Evolutionary conservation across 73 alveolate species (phyloP), one percentile per base, ranked within the genome.

Genomic region (Tetrahymena malaccensis): DNA sequence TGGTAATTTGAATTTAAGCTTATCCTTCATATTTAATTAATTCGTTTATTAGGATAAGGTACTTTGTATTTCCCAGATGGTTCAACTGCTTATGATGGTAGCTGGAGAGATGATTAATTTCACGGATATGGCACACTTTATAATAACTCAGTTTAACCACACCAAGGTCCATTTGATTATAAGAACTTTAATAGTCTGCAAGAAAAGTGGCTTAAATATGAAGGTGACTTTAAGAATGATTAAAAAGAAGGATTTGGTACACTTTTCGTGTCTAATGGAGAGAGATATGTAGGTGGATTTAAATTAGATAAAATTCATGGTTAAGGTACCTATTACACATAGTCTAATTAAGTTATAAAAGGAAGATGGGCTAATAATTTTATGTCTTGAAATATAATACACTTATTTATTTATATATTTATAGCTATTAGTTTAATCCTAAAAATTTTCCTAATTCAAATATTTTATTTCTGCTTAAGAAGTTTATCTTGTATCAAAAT

Each of bases 21-120:
- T 22, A 12, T 27, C 25, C 37, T 70, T n/a, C 25, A 4, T 22
- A 8, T 27, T 27, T 27, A 70, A 70, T 70, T 8, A 1, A 94
- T 94, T 35, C 27, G 33, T 22, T 93, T 96, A 94, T 35, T 57
- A 84, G 99, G 99, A 34, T 44, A 97, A 35, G 96, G 97, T 43
- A 43, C 85, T 4, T 85, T 95, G 8, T 95, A 95, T 35, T 85
- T 85, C 94, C 22, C 95, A 35, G 35, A 85, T 31, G 94, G 94
- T 21, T 85, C 93, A 89, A 94, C 94, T 38, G 94, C 84, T 19
- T 95, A 95, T 95, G 96, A 94, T 94, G 96, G 96, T 17, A 43
- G 84, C 50, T 94, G 96, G 96, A 31, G 44, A 31, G 93, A 94
- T 94, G 96, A 94, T 85, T 50, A 94, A 95, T 95, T 85, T 85